Evolutionary conservation across 768 basidiomycete species (phyloP).

Genomic region (Kwoniella shandongensis): DNA sequence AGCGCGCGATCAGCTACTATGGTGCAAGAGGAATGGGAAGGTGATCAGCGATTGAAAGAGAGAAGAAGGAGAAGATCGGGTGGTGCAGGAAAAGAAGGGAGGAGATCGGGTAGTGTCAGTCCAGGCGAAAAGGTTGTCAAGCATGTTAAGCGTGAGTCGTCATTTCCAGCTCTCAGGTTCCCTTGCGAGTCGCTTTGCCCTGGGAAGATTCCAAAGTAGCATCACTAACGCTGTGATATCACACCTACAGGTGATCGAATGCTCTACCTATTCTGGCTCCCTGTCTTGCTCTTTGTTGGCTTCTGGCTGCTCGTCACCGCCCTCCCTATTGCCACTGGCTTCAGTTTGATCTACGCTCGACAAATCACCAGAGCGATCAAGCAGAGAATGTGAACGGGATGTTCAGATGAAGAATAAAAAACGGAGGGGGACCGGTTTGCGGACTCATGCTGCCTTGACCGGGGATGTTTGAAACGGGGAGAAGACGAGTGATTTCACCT

Average conservation of each 20-base stretch:
- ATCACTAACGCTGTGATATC: too few relatives aligned
- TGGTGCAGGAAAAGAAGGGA: slow-evolving; percentile 11
- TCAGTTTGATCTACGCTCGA: slow-evolving; percentile 39
- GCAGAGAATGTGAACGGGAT: slow-evolving; percentile 26
- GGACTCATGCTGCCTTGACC: too few relatives aligned
- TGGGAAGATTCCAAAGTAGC: neutral
- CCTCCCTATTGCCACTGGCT: slow-evolving; percentile 44
- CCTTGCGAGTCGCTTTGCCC: neutral
- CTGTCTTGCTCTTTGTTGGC: slow-evolving; percentile 50
- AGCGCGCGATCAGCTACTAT: neutral
- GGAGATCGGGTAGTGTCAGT: slow-evolving; percentile 14
- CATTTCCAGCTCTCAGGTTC: slow-evolving; percentile 4
- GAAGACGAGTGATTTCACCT: too few relatives aligned
- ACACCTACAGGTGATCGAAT: slow-evolving; percentile 50
- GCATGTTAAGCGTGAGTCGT: slow-evolving; percentile 35
- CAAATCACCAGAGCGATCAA: slow-evolving; percentile 39
- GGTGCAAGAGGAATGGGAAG: slow-evolving; percentile 6
- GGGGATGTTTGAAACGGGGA: too few relatives aligned
- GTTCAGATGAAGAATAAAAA: too few relatives aligned
- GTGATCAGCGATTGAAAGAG: slow-evolving; percentile 2
- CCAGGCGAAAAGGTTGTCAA: slow-evolving; percentile 24
- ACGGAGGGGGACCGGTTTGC: too few relatives aligned
- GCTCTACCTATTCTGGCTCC: slow-evolving; percentile 55
- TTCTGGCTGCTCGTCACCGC: slow-evolving; percentile 46
- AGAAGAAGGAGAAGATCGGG: slow-evolving; percentile 18